Base-by-base conservation (phyloP, 176 grass and related monocot species). In the Pharus latifolius region DNA sequence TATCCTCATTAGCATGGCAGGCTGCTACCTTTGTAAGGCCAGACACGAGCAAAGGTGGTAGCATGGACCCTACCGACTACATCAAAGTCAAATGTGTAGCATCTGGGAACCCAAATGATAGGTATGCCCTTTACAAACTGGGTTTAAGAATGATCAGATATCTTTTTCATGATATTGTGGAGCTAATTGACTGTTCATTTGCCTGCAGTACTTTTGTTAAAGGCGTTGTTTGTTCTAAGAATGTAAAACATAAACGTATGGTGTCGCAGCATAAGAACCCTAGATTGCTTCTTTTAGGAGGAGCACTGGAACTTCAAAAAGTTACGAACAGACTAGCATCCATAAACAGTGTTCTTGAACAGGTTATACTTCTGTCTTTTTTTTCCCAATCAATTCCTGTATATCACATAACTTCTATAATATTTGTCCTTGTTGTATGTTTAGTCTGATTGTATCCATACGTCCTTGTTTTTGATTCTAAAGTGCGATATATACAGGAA, bases 181-280 rank as follows among this genome's bases (percentile, higher is more conserved):
- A 56, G 75, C 80, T 87, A 81, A 93, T 81, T 30, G 62, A 37
- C 34, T 87, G 33, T 42, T 79, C 67, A 74, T 88, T 46, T 85
- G 27, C 80, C 77, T 44, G 37, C 81, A 99, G 95, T 67, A 65
- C 76, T 65, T 90, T 99, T 65, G 75, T 99, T 72, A 99, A 84
- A 63, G 95, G 95, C 31, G 84, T 99, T 64, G 95, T 99, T 75
- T 99, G 95, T 82, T 88, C 90, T 65, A 99, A 99, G 83, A 99
- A 99, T 85, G 87, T 99, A 75, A 99, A 94, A 68, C 95, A 94
- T 77, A 99, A 99, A 86, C 84, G 90, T 10, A 99, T 99, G 95
- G 72, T 94, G 26, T 90, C 95, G 27, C 85, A 88, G 73, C 95
- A 99, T 78, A 86, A 78, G 40, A 94, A 88, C 41, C 95, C 95